phyloP scores from a whole-genome alignment of 164 flowering plant genomes.

The Houttuynia cordata region DNA sequence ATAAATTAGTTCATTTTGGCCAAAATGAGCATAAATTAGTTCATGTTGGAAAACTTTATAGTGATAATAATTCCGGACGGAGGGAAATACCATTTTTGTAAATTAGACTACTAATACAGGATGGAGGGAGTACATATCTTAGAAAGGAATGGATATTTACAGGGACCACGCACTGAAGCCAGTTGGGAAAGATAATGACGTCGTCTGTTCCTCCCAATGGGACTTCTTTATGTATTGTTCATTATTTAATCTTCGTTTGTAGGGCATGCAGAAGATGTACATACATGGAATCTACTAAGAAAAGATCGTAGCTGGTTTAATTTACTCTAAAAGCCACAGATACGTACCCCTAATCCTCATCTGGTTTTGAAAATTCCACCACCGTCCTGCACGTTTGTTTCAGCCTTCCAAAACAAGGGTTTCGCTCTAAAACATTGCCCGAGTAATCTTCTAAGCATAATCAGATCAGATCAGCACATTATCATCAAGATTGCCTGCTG shows the following conservation, averaged over 20 bases:
- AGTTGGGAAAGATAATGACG: not conserved
- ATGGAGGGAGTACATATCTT: no score
- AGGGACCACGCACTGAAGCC: not conserved
- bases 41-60: no score
- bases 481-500: not conserved
- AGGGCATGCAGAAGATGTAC: no score
- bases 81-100: no score
- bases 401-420: not conserved
- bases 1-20: no score
- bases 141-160: not conserved
- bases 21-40: no score
- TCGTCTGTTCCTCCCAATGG: no score
- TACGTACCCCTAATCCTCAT: not conserved
- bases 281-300: no score
- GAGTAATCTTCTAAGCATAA: not conserved
- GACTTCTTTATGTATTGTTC: no score
- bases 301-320: not conserved
- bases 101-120: no score
- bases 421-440: not conserved
- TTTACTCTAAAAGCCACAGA: not conserved
- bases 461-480: not conserved
- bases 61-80: no score
- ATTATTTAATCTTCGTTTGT: no score
- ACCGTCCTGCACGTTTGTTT: not conserved
- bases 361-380: not conserved